Evolutionary conservation across 495 filamentous ascomycete genomes (phyloP), one percentile per base, ranked within the genome.

Genomic region (Lasiosphaeria miniovina): DNA sequence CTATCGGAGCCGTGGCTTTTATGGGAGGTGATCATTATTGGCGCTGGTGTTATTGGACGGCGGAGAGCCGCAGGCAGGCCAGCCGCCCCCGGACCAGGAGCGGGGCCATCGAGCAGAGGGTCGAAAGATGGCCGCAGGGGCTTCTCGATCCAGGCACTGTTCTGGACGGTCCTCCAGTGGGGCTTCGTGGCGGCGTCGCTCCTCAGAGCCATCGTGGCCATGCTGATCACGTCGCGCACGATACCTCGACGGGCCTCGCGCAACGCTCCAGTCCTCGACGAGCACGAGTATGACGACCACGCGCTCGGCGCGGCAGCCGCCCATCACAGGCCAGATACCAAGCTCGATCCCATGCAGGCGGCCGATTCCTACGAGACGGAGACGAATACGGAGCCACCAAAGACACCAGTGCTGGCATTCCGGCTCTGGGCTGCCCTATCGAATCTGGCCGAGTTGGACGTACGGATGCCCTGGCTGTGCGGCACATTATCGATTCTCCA

Each of bases 381-480:
- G 41, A 41, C 52, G 52, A 52, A 49, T 9, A 14, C 49, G n/a
- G 61, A 72, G 49, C 69, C 75, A 69, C 69, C 66, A 58, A 87
- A 82, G 72, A 83, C 83, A 61, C 88, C 92, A 48, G 81, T 96
- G 59, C 77, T 93, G 50, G 79, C 81, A 62, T 94, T 93, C 80
- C 82, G 81, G 67, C 68, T 87, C 32, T 91, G 85, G 82, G 78
- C 85, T 63, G 88, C 90, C 75, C 69, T 87, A 52, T 84, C 84
- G 56, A 83, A 82, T 65, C 75, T 93, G 38, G 63, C 91, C 67
- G 85, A 89, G 76, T 69, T 96, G 58, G 80, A 88, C 60, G 68
- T 72, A 58, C 86, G 89, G 72, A 93, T 95, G 90, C 92, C 92
- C 40, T 96, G 92, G 92, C 77, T 95, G 48, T 78, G 74, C 66